These are phyloP conservation scores for Craterostigma plantagineum DNA, from an alignment of 257 asterid genomes.

Conservation along the genomic window DNA sequence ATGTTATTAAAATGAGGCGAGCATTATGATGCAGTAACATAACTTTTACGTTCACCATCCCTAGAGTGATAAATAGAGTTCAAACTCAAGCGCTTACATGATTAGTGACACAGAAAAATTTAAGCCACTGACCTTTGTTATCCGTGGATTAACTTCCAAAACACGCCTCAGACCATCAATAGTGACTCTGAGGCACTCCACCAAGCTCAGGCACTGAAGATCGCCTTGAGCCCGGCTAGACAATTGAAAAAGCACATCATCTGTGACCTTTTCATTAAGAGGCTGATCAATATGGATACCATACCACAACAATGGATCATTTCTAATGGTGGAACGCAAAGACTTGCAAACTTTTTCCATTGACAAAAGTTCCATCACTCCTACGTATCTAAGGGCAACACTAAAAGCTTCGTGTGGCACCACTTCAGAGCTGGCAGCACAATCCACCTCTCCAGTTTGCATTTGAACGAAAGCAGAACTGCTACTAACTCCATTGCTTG, in stretches of 20 bases:
- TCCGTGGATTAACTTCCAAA: conserved; percentile 29
- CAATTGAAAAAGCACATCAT: conserved; percentile 27
- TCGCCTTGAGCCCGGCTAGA: conserved; percentile 35
- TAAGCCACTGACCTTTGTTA: conserved; percentile 40
- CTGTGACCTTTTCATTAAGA: conserved; percentile 33
- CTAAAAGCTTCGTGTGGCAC: conserved; percentile 33
- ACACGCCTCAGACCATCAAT: conserved; percentile 36
- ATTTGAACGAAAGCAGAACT: conserved; percentile 4
- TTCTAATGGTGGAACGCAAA: conserved; percentile 16
- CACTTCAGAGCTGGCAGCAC: conserved; percentile 13
- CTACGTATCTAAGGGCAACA: conserved; percentile 30
- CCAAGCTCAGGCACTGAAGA: conserved; percentile 33
- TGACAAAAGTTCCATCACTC: conserved; percentile 37
- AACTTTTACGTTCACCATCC: too few relatives aligned
- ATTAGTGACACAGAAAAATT: too few relatives aligned
- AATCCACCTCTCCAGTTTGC: conserved; percentile 8
- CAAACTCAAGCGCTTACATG: too few relatives aligned
- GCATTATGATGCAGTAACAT: too few relatives aligned
- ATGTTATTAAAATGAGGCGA: too few relatives aligned
- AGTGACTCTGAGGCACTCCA: conserved; percentile 37
- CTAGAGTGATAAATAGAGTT: too few relatives aligned
- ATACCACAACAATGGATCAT: conserved; percentile 43
- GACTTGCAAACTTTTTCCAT: conserved; percentile 39
- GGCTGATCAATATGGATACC: conserved; percentile 35
- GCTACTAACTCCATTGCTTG: conserved; percentile 10